Evolutionary conservation across 176 grass and related monocot genomes (phyloP), one percentile per base, ranked within the genome.

Genomic region (Calamus simplicifolius): DNA sequence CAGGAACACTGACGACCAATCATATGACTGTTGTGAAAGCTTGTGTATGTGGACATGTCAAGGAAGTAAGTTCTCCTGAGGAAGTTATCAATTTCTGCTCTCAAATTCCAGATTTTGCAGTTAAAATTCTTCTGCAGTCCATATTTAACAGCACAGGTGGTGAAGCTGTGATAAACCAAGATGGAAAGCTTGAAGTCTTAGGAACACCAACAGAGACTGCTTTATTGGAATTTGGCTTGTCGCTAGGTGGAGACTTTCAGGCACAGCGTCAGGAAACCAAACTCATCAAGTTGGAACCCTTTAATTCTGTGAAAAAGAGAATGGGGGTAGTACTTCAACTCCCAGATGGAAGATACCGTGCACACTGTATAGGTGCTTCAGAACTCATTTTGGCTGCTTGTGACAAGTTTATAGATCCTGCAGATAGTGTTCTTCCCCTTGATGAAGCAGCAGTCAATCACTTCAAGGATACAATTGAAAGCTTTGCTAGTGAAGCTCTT

Each of bases 21-120:
- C 48, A 27, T 51, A 65, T 65, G 62, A 65, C 62, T 65, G 62
- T 65, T 6, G 62, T 65, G n/a, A 65, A 65, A 51, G 62, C 62
- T 27, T 65, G 62, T 29, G 51, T 65, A 14, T 65, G 62, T 17
- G 51, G 62, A 65, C 51, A 65, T 65, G 48, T 65, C 21, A 0
- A 51, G 12, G 49, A 65, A 29, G 62, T 52, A 23, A 31, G 30
- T 13, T n/a, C 2, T 51, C 27, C 49, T 51, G 21, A 52, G 49
- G 18, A 17, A 18, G 14, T 6, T 28, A 26, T 7, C 18, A 18
- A 27, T 5, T 50, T 65, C 23, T 51, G 62, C 23, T 65, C 62
- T 48, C 5, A 29, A n/a, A 18, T 65, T 16, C 48, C 25, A 27
- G 62, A 51, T 29, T 13, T 28, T 52, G 48, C 49, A 17, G 6